Percentiles rank a stretch among this genome's conserved stretches.
Conservation (phyloP, 2,329 filamentous ascomycete genomes). For the Exophiala dermatitidis region DNA sequence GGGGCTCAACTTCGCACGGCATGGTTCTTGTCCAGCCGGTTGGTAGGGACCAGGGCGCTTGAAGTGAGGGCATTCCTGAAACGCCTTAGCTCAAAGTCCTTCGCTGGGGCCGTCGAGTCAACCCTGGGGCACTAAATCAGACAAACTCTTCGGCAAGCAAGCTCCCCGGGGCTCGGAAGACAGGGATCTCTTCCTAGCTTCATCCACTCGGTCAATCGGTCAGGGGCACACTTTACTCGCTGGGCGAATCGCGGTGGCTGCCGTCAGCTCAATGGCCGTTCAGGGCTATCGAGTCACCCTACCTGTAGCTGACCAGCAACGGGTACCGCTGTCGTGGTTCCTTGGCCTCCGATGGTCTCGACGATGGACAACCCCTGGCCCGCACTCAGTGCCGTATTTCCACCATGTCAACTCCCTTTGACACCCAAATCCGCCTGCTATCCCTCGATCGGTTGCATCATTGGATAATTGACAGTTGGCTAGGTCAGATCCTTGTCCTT, state of each 20-base stretch:
- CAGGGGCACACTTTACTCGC: slow-evolving; percentile 15
- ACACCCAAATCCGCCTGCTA: background rate
- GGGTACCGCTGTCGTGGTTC: slow-evolving; percentile 23
- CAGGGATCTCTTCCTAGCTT: slow-evolving; percentile 21
- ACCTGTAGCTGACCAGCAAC: slow-evolving; percentile 7
- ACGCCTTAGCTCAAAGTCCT: slow-evolving; percentile 11
- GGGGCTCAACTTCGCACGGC: background rate
- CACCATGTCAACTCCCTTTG: background rate
- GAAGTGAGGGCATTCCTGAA: slow-evolving; percentile 15
- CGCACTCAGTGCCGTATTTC: background rate
- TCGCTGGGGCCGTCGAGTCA: slow-evolving; percentile 5
- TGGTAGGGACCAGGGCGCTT: slow-evolving; percentile 1
- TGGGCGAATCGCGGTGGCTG: slow-evolving; percentile 12
- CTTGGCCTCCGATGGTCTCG: slow-evolving; percentile 8
- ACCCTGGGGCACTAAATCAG: slow-evolving; percentile 13
- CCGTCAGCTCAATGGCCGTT: slow-evolving; percentile 1
- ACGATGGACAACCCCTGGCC: background rate
- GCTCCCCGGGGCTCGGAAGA: slow-evolving; percentile 21
- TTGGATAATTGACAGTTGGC: background rate
- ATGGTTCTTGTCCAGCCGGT: background rate
- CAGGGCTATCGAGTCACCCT: slow-evolving; percentile 17
- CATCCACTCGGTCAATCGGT: slow-evolving; percentile 10
- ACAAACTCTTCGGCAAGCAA: slow-evolving; percentile 20
- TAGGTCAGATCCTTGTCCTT: background rate
- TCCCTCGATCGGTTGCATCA: background rate